Evolutionary conservation across 2,329 filamentous ascomycete species (phyloP).

Genomic region (Graphium sp.): DNA sequence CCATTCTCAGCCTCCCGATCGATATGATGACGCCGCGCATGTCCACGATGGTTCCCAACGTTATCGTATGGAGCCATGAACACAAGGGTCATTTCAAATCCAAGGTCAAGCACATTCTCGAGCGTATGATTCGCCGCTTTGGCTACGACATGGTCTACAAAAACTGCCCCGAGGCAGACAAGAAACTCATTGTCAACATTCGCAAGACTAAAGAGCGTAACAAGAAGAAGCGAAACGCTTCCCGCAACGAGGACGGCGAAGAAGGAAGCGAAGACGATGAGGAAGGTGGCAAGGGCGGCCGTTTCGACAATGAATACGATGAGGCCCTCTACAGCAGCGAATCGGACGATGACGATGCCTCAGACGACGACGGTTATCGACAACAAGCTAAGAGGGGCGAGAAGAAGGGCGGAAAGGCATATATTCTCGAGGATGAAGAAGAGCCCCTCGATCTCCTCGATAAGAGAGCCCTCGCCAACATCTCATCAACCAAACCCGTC

Average conservation of each 20-base stretch:
- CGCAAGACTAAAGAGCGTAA: slow-evolving; percentile 84
- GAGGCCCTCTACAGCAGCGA: slow-evolving; percentile 84
- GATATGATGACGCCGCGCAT: slow-evolving; percentile 67
- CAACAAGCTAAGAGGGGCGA: slow-evolving; percentile 34
- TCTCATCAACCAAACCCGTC: slow-evolving; percentile 75
- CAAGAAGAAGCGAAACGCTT: slow-evolving; percentile 72
- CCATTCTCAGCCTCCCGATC: slow-evolving; percentile 68
- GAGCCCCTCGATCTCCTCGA: slow-evolving; percentile 91
- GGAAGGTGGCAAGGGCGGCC: slow-evolving; percentile 15
- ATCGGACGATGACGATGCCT: slow-evolving; percentile 32
- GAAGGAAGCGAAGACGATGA: slow-evolving; percentile 39
- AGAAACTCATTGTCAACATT: slow-evolving; percentile 84
- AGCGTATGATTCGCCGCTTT: slow-evolving; percentile 84
- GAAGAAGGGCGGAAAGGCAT: slow-evolving; percentile 52
- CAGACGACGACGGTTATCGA: slow-evolving; percentile 33
- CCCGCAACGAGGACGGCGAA: slow-evolving; percentile 37
- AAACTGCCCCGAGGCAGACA: slow-evolving; percentile 69
- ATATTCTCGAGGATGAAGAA: slow-evolving; percentile 87
- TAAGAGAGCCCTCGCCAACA: slow-evolving; percentile 75
- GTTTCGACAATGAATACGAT: slow-evolving; percentile 87
- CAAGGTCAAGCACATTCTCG: slow-evolving; percentile 96
- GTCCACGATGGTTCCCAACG: slow-evolving; percentile 62
- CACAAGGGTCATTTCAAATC: slow-evolving; percentile 95
- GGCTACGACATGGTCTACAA: slow-evolving; percentile 67
- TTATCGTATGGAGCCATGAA: slow-evolving; percentile 93